phyloP scores from a whole-genome alignment of 306 rosid species.

The Begonia loranthoides region DNA sequence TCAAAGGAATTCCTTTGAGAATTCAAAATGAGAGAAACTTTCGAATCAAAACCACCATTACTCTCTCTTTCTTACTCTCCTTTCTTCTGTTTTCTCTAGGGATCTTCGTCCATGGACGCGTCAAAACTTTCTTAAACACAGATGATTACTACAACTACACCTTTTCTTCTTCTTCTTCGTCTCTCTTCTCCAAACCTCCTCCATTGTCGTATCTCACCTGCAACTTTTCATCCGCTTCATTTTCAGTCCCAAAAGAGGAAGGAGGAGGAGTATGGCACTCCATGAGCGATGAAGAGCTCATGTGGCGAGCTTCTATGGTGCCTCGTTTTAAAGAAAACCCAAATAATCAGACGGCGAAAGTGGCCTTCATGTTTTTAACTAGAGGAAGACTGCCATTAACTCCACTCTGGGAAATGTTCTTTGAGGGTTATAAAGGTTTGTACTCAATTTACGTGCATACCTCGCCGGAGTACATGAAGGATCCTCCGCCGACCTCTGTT shows the following conservation, averaged over 20 bases:
- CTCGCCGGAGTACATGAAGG: constrained; percentile 7
- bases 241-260: not conserved
- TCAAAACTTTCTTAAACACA: constrained; percentile 5
- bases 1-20: constrained; percentile 2
- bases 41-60: constrained; percentile 10
- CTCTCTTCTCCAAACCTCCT: not conserved
- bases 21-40: constrained; percentile 9
- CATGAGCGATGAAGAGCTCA: constrained; percentile 27
- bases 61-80: constrained; percentile 5
- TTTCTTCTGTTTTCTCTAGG: constrained; percentile 8
- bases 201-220: constrained; percentile 1
- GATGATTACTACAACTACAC: constrained; percentile 6
- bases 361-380: constrained; percentile 28
- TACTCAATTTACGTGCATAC: constrained; percentile 28
- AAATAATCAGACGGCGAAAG: constrained; percentile 12
- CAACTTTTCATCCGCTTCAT: not conserved
- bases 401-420: constrained; percentile 32
- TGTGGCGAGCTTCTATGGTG: constrained; percentile 23
- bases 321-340: constrained; percentile 5
- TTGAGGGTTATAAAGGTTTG: constrained; percentile 19
- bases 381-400: constrained; percentile 23
- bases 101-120: constrained; percentile 6
- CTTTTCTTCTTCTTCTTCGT: not conserved
- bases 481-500: constrained; percentile 17
- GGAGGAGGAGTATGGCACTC: constrained; percentile 13